Base-by-base conservation (phyloP, 495 filamentous ascomycete species). In the Niebla homalea region DNA sequence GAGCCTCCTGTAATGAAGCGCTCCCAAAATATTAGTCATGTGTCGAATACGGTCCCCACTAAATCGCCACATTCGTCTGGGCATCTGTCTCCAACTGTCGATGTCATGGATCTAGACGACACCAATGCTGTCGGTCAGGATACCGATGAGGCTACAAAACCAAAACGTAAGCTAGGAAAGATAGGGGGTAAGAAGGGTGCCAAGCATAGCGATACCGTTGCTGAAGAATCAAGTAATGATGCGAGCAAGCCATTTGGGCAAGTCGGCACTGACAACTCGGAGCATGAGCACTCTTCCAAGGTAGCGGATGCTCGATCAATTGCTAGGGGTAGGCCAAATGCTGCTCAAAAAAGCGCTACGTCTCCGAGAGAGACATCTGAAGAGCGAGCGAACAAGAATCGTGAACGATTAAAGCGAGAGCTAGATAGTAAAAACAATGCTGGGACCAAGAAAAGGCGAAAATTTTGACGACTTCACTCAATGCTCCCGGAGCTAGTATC, bases 371-470 rank as follows among this genome's bases (percentile, higher is more conserved):
- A 61, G 43, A 54, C 40, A 14, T 56, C 53, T 32, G 56, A 73
- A 45, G 76, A 85, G 57, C 74, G 70, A 46, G 78, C 80, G 4
- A 70, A 81, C 49, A 73, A 75, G 48, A 85, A 77, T 55, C 70
- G 83, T 20, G 72, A 73, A 42, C 75, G 81, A 55, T 57, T 87
- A 48, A 79, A 83, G 56, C 70, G 71, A 44, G 75, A 84, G 44
- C 64, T 86, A n/a, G 78, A 80, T 52, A 72, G 62, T 55, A 80
- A 79, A 56, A 74, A 70, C n/a, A 76, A 79, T 19, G 76, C 72
- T n/a, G 75, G 70, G 7, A 71, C 72, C 12, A 76, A 74, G 61
- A 86, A 83, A 66, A 88, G 84, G 60, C 70, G 82, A 46, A 82
- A 74, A 48, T 88, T 79, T 54, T 79, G 57, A 65, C 0, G 7